Evolutionary conservation across 495 filamentous ascomycete species (phyloP), one percentile per base, ranked within the genome.

Genomic region (Parathielavia appendiculata): DNA sequence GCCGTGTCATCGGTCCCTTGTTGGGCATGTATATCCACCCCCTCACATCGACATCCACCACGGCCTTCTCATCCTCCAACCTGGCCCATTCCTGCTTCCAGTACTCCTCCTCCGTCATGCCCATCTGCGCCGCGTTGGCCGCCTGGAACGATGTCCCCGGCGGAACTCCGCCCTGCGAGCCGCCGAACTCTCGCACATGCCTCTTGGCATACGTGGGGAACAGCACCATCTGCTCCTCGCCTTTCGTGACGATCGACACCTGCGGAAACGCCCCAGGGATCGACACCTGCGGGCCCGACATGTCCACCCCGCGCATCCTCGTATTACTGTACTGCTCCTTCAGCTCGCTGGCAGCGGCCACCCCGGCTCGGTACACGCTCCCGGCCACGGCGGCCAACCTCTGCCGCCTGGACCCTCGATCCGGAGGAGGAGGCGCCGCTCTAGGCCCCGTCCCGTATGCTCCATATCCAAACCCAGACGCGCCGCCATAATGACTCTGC

Each of bases 11-110:
- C n/a, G 88, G 91, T 0, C 90, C 90, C 65, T 79, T 81, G 62
- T 90, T 87, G 17, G 93, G 93, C 57, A 84, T 79, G 66, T 92
- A 96, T 46, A 97, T 80, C 93, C 95, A 99, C 20, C 93, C 93
- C 54, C 92, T 81, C 16, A 97, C 88, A 70, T 99, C 92, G 4
- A 97, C 90, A 69, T 95, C 91, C 4, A 96, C 89, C 16, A 96
- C 74, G 13, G 90, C 88, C 66, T 87, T 86, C 55, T 89, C 86
- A 44, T 89, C 84, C 67, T 91, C 85, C 32, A 82, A 73, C 56
- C 79, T 77, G 17, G 87, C 79, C 86, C 86, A 92, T 63, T 88
- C 81, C 32, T 81, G 71, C 39, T 73, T 76, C 79, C 87, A 88
- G 65, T 86, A 90, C 51, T 86, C 83, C 17, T 81, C 79, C 60